Evolutionary conservation across 495 filamentous ascomycete genomes (phyloP), one percentile per base, ranked within the genome.

Genomic region (Neurospora sublineolata): DNA sequence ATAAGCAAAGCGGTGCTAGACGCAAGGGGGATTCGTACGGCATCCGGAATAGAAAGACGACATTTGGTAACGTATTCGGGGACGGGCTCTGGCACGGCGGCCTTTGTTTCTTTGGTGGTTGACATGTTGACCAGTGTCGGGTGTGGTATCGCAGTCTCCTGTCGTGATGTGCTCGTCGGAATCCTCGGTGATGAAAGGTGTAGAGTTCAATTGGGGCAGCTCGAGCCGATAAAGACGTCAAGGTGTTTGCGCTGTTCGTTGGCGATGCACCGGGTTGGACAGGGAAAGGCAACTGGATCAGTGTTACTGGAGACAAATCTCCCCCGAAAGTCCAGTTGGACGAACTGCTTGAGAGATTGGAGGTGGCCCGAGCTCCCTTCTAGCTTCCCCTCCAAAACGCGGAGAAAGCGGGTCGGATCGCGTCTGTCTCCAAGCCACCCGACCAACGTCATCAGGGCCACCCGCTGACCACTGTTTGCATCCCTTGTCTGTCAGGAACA

Each of bases 1-100:
- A 89, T 82, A 20, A 87, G 46, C 76, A 92, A 90, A 16, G 89
- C 88, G 4, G 87, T 78, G 10, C 84, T 46, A 3, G 86, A 82
- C 20, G 87, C 87, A 68, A 89, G 81, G 30, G 89, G 87, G 33
- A 97, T 82, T 39, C 94, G 92, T 58, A 87, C 71, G 33, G 83
- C 74, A 4, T 79, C 72, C 37, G 82, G 80, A 85, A 89, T 73
- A 86, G 89, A 78, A 68, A 97, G 85, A 38, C 94, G 89, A 3
- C 85, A 80, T 39, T 84, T 79, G 11, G 40, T 71, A 69, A 75
- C 74, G 37, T 74, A 23, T 23, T 72, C 69, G n/a, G 70, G 67
- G 27, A 69, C 30, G 60, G 71, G 36, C 38, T 69, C 33, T 68
- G 42, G 9, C 68, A 39, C 58, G 23, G 75, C 52, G 74, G 64